Base-by-base conservation (phyloP, 1,284 basidiomycete genomes). In the Pseudozyma hubeiensis region DNA sequence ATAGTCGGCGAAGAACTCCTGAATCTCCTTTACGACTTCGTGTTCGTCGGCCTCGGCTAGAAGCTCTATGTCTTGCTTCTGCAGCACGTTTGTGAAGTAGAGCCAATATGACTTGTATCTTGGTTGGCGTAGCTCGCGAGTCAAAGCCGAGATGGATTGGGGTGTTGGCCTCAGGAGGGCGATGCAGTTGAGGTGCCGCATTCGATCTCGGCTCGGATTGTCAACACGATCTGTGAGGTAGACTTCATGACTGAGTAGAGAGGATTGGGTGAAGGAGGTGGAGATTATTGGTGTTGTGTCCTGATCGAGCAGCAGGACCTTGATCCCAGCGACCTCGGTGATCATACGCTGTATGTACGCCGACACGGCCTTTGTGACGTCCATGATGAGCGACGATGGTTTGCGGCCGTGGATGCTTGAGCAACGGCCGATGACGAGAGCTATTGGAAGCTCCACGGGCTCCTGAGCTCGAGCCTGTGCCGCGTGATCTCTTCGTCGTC, bases 221-320 rank as follows among this genome's bases (percentile, higher is more conserved):
- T 97, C 94, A 83, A 99, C 93, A 62, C 94, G 89, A 86, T 99
- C 97, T 1, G 96, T 99, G 53, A 99, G 89, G 85, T 99, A 99
- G 19, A 99, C 93, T 84, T 99, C 94, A 78, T 98, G 93, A 4
- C 93, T 90, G n/a, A 99, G 87, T 24, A 99, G 88, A 10, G 91
- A 91, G 3, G 94, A 95, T 82, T 99, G 97, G 0, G 97, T 99
- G 2, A 94, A 91, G 5, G 94, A 93, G 8, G 97, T 88, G 2
- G 95, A 98, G 11, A 99, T 92, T 74, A 98, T 96, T 1, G 97
- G 94, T n/a, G 97, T 62, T n/a, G 96, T 99, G 84, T 97, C 93
- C 29, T 90, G 89, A 85, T 99, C 97, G 30, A 99, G 90, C 34
- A 99, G 88, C 45, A 99, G 88, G n/a, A 98, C 94, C 86, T 99